Conservation (phyloP, 208 protist genomes). For the Phytomonas francai region DNA sequence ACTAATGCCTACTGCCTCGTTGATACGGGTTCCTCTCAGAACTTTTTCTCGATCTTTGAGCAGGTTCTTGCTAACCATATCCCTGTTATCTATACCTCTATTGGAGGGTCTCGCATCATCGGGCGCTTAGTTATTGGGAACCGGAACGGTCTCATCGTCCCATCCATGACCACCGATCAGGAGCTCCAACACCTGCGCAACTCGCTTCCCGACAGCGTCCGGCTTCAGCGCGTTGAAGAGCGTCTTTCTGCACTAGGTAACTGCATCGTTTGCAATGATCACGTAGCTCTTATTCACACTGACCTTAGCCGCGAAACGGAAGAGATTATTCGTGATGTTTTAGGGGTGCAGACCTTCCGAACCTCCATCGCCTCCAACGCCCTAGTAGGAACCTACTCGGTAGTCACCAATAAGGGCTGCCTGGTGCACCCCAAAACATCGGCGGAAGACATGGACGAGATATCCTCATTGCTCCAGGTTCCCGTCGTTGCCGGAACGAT, state of each 20-base stretch:
- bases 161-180: conserved; percentile 97
- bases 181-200: conserved; percentile 99
- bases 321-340: conserved; percentile 98
- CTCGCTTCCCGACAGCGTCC: conserved; percentile 96
- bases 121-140: conserved; percentile 97
- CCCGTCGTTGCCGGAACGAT: conserved; percentile 99
- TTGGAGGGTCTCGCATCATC: conserved; percentile 95
- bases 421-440: conserved; percentile 96
- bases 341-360: conserved; percentile 98
- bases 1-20: conserved; percentile 99
- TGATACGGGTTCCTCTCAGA: conserved; percentile 93
- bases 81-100: conserved; percentile 96
- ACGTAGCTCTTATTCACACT: conserved; percentile 99
- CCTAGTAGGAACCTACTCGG: conserved; percentile 98
- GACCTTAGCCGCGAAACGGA: conserved; percentile 99
- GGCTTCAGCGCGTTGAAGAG: conserved; percentile 97
- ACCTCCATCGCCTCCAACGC: conserved; percentile 97
- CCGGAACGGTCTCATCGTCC: conserved; percentile 97
- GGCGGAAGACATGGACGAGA: conserved; percentile 98
- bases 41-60: conserved; percentile 99
- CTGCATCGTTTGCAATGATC: conserved; percentile 99
- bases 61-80: conserved; percentile 97
- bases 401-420: conserved; percentile 97
- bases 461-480: conserved; percentile 96
- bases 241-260: conserved; percentile 98